Conservation (phyloP, 2,329 filamentous ascomycete genomes). For the Plenodomus tracheiphilus region DNA sequence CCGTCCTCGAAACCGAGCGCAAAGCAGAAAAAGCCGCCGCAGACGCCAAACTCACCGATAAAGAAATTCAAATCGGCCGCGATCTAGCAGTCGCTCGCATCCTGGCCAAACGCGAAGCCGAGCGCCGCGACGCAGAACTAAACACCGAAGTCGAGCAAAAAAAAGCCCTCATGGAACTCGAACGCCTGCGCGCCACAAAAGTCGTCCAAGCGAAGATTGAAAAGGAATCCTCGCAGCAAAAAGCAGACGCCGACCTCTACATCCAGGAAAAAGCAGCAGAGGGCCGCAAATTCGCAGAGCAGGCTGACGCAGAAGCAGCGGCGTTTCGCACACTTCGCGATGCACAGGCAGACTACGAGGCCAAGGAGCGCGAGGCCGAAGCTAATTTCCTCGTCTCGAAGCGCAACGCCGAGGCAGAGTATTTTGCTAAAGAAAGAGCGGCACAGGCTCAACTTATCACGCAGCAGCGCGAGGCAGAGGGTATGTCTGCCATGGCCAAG, state of each 20-base stretch:
- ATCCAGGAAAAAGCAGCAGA: conserved; percentile 57
- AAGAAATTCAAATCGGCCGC: conserved; percentile 71
- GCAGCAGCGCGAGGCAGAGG: conserved; percentile 75
- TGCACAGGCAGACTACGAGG: conserved; percentile 50
- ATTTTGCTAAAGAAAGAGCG: conserved; percentile 51
- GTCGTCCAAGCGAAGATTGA: conserved; percentile 76
- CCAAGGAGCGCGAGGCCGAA: conserved; percentile 49
- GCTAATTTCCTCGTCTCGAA: conserved; percentile 55
- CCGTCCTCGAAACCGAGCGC: conserved; percentile 80
- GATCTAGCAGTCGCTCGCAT: conserved; percentile 78
- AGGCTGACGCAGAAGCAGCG: conserved; percentile 62
- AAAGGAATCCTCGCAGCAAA: conserved; percentile 69
- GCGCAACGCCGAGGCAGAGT: conserved; percentile 45
- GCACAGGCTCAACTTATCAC: conserved; percentile 64
- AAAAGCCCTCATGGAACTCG: conserved; percentile 77
- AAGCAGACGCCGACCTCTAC: conserved; percentile 61
- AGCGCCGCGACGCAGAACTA: conserved; percentile 77
- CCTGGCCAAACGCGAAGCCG: conserved; percentile 70
- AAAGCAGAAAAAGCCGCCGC: conserved; percentile 80
- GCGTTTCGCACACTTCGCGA: conserved; percentile 46
- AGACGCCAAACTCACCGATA: conserved; percentile 73
- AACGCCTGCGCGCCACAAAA: conserved; percentile 74
- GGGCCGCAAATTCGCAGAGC: conserved; percentile 60
- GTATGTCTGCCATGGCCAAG: conserved; percentile 74
- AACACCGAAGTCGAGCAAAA: conserved; percentile 77